Conservation (phyloP, 1,139 yeast genomes). For the Nadsonia commutata region DNA sequence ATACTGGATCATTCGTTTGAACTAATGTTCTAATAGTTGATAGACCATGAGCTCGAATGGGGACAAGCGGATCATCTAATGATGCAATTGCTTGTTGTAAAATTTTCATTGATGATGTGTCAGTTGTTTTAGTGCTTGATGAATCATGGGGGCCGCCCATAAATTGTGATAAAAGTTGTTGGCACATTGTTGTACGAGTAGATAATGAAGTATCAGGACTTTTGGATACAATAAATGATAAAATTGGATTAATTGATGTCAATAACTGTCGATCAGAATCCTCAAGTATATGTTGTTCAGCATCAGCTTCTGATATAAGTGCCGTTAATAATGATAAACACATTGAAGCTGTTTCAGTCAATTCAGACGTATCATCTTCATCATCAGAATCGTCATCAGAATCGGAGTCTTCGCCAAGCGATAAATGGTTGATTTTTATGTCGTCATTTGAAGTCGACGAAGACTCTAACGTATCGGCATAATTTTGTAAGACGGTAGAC, state of each 20-base stretch:
- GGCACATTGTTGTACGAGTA: background rate
- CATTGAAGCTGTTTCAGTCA: background rate
- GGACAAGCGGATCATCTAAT: conserved; percentile 65
- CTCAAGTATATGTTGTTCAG: background rate
- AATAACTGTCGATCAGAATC: background rate
- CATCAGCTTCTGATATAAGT: background rate
- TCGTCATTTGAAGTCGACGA: background rate
- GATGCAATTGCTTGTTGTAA: conserved; percentile 40
- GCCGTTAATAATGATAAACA: background rate
- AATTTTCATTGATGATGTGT: conserved; percentile 12
- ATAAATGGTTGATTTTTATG: background rate
- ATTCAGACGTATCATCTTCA: background rate
- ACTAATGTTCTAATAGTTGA: conserved; percentile 34
- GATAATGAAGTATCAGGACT: background rate
- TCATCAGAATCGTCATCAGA: background rate
- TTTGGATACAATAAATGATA: background rate
- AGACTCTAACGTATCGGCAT: conserved; percentile 10
- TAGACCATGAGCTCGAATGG: conserved; percentile 78
- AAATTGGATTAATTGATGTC: background rate
- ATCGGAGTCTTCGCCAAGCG: background rate
- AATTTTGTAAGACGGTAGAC: background rate
- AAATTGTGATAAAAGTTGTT: background rate
- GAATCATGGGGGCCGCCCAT: background rate
- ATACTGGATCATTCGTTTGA: conserved; percentile 32
- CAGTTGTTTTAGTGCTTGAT: background rate